Evolutionary conservation across 257 asterid species (phyloP), one percentile per base, ranked within the genome.

Genomic region (Nyctanthes arbortristis): DNA sequence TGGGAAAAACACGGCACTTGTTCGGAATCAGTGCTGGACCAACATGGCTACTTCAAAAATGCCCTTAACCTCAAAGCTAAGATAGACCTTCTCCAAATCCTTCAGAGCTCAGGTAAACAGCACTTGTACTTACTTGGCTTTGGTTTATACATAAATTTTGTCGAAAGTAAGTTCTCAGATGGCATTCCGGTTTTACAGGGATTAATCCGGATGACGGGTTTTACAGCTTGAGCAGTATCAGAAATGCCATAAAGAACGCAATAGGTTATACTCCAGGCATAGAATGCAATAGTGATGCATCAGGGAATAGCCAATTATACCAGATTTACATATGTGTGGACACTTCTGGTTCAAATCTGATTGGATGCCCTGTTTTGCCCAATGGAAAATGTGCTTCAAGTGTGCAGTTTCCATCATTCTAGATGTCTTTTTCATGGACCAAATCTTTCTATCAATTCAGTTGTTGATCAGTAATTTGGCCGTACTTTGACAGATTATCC

Each of bases 1-100:
- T 91, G 96, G 96, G 78, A 87, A 14, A 89, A 89, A 64, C 97
- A 89, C 32, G 97, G 97, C 18, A 91, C 95, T 0, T 89, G 97
- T 57, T 75, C 97, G 0, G 89, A 85, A 36, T 70, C 85, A 0
- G 67, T 78, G 14, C 78, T 91, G 39, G 57, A 85, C 81, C 93
- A 89, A 57, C 95, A 89, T 54, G 47, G 65, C 22, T 91, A 89
- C 71, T 91, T 91, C 61, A 58, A 65, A 47, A 49, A 87, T 2
- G 78, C 96, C 36, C 93, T 91, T 13, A 37, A 76, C 33, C 91
- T 89, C 70, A 87, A 87, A 60, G 70, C 83, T 10, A 74, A 77
- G 40, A 7, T 76, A 29, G 77, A 81, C 64, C 81, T 89, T 68
- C 92, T 91, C 73, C 82, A 79, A 67, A 64, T 78, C 63, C 96